These are phyloP conservation scores for Trematosphaeria pertusa DNA, from an alignment of 2,329 filamentous ascomycete genomes.

Conservation along the genomic window DNA sequence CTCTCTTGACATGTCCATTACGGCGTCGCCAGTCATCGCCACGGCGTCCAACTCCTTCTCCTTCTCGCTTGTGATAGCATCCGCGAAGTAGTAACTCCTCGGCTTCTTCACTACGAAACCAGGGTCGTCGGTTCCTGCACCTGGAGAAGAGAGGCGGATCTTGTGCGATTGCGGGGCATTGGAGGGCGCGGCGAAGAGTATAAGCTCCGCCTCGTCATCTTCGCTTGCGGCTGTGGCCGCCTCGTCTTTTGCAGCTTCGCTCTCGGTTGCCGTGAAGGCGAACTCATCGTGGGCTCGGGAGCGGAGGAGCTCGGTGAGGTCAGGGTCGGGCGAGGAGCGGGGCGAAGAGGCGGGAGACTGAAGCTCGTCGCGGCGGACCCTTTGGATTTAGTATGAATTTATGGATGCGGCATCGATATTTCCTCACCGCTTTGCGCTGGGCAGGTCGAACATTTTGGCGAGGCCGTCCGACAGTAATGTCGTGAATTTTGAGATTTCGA, in stretches of 20 bases:
- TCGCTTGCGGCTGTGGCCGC: conserved; percentile 12
- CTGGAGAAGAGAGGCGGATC: conserved; percentile 42
- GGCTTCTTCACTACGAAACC: conserved; percentile 40
- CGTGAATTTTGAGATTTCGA: too few species aligned
- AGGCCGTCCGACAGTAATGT: too few species aligned
- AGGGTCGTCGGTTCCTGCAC: conserved; percentile 28
- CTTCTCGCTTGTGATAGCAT: conserved; percentile 31
- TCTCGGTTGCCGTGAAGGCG: conserved; percentile 26
- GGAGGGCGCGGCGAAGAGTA: conserved; percentile 40
- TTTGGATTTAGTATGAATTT: conserved; percentile 22
- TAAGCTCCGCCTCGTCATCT: conserved; percentile 43
- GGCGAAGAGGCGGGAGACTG: conserved; percentile 41
- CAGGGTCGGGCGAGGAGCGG: conserved; percentile 44
- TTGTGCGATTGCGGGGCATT: conserved; percentile 31
- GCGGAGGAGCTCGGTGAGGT: conserved; percentile 38
- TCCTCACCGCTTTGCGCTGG: conserved; percentile 34
- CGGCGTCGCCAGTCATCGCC: conserved; percentile 37
- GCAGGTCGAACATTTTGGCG: conserved; percentile 35
- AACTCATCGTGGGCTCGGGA: conserved; percentile 31
- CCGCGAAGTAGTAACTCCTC: conserved; percentile 44
- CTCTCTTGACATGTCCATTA: conserved; percentile 35
- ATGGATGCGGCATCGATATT: background rate
- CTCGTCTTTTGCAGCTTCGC: conserved; percentile 5
- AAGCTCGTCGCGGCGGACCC: conserved; percentile 45
- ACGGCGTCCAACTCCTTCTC: conserved; percentile 28